Conservation (phyloP, 2,329 filamentous ascomycete species). For the Fusarium duplospermum region DNA sequence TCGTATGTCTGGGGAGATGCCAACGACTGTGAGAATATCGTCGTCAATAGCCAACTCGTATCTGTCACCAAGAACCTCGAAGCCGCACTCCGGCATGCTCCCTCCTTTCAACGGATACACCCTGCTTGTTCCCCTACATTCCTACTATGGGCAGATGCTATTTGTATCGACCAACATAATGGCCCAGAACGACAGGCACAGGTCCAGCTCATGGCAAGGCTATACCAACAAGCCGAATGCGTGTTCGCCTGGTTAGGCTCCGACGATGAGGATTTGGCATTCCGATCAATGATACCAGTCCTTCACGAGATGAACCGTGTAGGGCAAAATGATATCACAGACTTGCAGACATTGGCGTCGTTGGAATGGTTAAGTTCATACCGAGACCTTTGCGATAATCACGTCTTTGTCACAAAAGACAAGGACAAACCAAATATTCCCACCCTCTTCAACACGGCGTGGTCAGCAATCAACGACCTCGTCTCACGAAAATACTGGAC, state of each 20-base stretch:
- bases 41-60: neutral
- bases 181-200: neutral
- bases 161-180: neutral
- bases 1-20: neutral
- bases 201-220: neutral
- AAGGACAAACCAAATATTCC: neutral
- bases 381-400: neutral
- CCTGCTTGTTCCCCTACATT: neutral
- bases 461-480: constrained; percentile 9
- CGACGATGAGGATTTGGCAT: neutral
- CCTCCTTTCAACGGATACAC: neutral
- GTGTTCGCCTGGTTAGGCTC: neutral
- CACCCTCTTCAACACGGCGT: neutral
- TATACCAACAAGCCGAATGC: neutral
- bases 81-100: neutral
- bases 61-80: neutral
- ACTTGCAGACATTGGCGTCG: neutral
- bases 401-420: neutral
- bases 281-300: neutral
- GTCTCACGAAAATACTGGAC: neutral
- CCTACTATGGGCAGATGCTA: neutral
- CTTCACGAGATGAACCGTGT: neutral
- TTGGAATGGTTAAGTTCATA: neutral
- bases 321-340: neutral
- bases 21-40: neutral